Percentiles rank a stretch among this genome's conserved stretches.
Conservation (phyloP, 306 rosid genomes). For the Prinsepia uniflora region DNA sequence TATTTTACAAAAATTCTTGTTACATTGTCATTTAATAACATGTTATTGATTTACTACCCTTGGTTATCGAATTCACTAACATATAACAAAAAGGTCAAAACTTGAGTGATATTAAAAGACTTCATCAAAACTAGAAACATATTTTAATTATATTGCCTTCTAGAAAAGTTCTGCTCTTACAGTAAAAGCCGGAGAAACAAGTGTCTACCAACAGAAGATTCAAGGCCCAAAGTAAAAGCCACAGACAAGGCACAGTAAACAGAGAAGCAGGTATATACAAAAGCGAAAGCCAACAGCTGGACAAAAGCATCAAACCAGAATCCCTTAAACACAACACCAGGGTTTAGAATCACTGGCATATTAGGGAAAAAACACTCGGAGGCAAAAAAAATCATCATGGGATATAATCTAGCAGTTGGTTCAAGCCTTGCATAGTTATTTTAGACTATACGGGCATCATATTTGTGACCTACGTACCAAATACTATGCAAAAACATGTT, state of each 20-base stretch:
- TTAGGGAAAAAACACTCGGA: too few species aligned
- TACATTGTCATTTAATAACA: too few species aligned
- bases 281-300: neutral
- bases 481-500: neutral
- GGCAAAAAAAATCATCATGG: too few species aligned
- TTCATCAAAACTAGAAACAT: neutral
- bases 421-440: neutral
- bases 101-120: neutral
- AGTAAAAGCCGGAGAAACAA: neutral
- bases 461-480: neutral
- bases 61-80: too few species aligned
- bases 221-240: neutral
- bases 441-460: too few species aligned
- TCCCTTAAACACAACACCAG: too few species aligned
- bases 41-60: too few species aligned
- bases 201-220: neutral
- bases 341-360: too few species aligned
- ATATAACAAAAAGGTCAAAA: neutral
- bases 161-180: too few species aligned
- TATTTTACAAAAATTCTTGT: too few species aligned
- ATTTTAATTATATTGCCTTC: too few species aligned
- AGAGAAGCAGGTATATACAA: neutral
- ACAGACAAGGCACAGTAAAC: neutral
- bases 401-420: too few species aligned
- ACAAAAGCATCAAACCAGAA: neutral